phyloP scores from a whole-genome alignment of 148 eudicot species.

The Agrostemma githago region DNA sequence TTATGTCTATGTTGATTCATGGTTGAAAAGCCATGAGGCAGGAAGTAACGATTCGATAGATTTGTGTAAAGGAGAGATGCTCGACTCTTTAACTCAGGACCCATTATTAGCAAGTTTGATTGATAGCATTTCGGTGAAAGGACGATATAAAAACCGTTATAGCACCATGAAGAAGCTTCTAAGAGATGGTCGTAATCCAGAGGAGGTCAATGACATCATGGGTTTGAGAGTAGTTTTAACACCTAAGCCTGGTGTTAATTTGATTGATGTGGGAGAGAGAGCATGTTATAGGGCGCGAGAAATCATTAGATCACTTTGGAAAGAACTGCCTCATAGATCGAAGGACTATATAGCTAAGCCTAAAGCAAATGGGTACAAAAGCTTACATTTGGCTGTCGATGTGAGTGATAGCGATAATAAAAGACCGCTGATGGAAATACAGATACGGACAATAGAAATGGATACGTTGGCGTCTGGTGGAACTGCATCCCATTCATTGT shows the following conservation, averaged over 20 bases:
- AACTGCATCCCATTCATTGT: constrained; percentile 82
- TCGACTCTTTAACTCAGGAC: constrained; percentile 51
- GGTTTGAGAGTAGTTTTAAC: constrained; percentile 73
- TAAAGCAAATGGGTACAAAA: constrained; percentile 83
- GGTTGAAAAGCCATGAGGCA: constrained; percentile 83
- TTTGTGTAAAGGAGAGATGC: constrained; percentile 51
- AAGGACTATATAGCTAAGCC: constrained; percentile 88
- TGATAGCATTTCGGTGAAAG: constrained; percentile 55
- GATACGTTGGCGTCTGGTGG: constrained; percentile 77
- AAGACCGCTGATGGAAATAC: constrained; percentile 86
- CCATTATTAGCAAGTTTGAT: constrained; percentile 48
- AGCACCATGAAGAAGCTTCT: constrained; percentile 98
- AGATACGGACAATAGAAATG: constrained; percentile 83
- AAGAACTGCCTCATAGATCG: constrained; percentile 70
- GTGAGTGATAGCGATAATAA: constrained; percentile 55
- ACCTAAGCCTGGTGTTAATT: constrained; percentile 39
- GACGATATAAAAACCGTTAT: constrained; percentile 91
- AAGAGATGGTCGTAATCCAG: constrained; percentile 86
- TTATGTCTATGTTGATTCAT: constrained; percentile 74
- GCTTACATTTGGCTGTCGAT: constrained; percentile 95
- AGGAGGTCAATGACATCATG: constrained; percentile 85
- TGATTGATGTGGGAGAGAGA: constrained; percentile 44
- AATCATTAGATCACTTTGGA: constrained; percentile 69
- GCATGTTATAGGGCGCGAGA: constrained; percentile 82
- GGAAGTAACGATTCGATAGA: constrained; percentile 65